Evolutionary conservation across 768 basidiomycete genomes (phyloP), one percentile per base, ranked within the genome.

Genomic region (Porpolomopsis calyptriformis): DNA sequence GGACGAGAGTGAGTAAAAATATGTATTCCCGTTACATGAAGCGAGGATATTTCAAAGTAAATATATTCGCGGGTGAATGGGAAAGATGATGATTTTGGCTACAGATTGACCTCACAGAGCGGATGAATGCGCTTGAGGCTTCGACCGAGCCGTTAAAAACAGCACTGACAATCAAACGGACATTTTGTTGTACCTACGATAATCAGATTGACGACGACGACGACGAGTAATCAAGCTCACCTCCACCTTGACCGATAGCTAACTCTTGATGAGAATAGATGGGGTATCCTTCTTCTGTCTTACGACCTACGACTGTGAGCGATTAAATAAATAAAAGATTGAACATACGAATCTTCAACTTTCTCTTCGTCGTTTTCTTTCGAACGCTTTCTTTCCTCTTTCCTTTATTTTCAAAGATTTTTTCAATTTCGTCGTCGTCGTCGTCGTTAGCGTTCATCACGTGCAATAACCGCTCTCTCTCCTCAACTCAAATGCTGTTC

Each of bases 131-230:
- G 59, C 52, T 61, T 53, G 47, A 73, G 70, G 75, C 75, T 77
- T 77, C 75, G 75, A 76, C 60, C 71, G 74, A 74, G 74, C 75
- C 75, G 50, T 34, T 38, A 43, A 85, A 64, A 55, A 88, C 89
- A 91, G 55, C 89, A 91, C 29, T 85, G 71, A 61, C 89, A 91
- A 60, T 91, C 89, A 57, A 91, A 91, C 4, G 89, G 89, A 65
- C 88, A 91, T 33, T 85, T 61, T 2, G 84, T 76, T 0, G 88
- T 89, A 60, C 85, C 88, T 91, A 63, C 25, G 49, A 38, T 39
- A 58, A 37, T 41, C 36, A 52, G 50, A 52, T 56, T 49, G 57
- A 60, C 43, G 26, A 51, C 42, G 37, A 60, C 48, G 52, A 23
- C 48, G 45, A 51, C 48, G 50, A 43, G 24, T 12, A 36, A 14